Conservation (phyloP, 495 filamentous ascomycete species). For the Lasiosphaeris hirsuta region DNA sequence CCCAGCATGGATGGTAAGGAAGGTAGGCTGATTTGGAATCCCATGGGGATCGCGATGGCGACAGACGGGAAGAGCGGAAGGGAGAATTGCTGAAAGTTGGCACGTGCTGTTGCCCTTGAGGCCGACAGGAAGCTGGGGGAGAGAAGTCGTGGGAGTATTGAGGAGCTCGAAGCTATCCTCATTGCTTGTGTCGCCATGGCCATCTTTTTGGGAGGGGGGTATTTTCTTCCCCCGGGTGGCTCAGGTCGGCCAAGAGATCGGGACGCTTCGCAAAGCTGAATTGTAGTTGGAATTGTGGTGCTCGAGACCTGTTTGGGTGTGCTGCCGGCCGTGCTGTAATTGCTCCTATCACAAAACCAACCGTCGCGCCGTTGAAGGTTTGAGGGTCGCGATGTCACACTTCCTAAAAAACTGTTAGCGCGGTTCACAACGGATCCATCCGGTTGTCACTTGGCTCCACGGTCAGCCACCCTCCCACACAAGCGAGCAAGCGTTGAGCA, state of each 20-base stretch:
- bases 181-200: constrained; percentile 42
- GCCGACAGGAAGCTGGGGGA: constrained; percentile 36
- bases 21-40: constrained; percentile 53
- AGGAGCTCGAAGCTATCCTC: constrained; percentile 29
- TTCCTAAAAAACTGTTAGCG: constrained; percentile 29
- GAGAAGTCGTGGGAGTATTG: constrained; percentile 37
- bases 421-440: constrained; percentile 12
- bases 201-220: constrained; percentile 8
- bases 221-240: too few relatives aligned
- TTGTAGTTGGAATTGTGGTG: too few relatives aligned
- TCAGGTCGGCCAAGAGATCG: too few relatives aligned
- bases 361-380: too few relatives aligned
- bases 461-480: neutral
- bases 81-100: constrained; percentile 39
- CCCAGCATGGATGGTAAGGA: constrained; percentile 54
- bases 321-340: too few relatives aligned
- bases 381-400: too few relatives aligned
- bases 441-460: constrained; percentile 10
- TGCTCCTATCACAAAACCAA: too few relatives aligned
- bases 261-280: too few relatives aligned
- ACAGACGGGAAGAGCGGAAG: constrained; percentile 47
- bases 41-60: constrained; percentile 49
- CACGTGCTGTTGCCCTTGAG: constrained; percentile 34
- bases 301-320: too few relatives aligned
- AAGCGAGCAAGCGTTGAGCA: neutral